Percentiles rank a stretch among this genome's conserved stretches.
phyloP scores from a whole-genome alignment of 2,329 filamentous ascomycete species.

The Talaromyces verruculosus region DNA sequence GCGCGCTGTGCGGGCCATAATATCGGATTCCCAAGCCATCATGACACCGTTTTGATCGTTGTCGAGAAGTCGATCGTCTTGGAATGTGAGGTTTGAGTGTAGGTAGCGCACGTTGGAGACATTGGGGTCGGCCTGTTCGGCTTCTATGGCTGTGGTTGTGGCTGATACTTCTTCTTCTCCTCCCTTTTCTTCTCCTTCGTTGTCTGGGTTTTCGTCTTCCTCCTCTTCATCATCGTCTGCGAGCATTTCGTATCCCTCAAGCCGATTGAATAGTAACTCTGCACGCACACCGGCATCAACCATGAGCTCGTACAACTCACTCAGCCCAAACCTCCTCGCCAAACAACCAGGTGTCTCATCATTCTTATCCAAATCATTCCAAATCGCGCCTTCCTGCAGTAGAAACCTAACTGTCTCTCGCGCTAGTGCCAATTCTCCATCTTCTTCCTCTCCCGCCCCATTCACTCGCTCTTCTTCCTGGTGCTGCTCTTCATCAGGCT shows the following conservation, averaged over 20 bases:
- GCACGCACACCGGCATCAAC: conserved; percentile 89
- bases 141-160: neutral
- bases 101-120: conserved; percentile 70
- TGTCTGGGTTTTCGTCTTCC: conserved; percentile 30
- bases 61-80: conserved; percentile 68
- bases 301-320: conserved; percentile 73
- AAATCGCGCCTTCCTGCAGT: conserved; percentile 86
- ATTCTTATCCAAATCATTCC: conserved; percentile 88
- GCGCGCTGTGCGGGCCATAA: conserved; percentile 76
- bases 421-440: conserved; percentile 56
- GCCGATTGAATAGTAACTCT: conserved; percentile 77
- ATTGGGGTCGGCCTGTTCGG: conserved; percentile 29
- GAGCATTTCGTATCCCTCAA: conserved; percentile 79
- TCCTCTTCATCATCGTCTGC: conserved; percentile 45
- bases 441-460: conserved; percentile 20
- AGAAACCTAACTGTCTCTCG: conserved; percentile 71
- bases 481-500: conserved; percentile 36
- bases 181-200: conserved; percentile 17
- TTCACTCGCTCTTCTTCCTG: conserved; percentile 28
- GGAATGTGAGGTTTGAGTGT: conserved; percentile 64
- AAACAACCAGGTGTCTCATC: conserved; percentile 91
- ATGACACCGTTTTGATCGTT: conserved; percentile 79
- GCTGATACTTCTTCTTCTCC: conserved; percentile 11
- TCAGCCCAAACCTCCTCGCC: conserved; percentile 67
- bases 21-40: conserved; percentile 89